Base-by-base conservation (phyloP, 768 basidiomycete genomes). In the Tremella mesenterica region DNA sequence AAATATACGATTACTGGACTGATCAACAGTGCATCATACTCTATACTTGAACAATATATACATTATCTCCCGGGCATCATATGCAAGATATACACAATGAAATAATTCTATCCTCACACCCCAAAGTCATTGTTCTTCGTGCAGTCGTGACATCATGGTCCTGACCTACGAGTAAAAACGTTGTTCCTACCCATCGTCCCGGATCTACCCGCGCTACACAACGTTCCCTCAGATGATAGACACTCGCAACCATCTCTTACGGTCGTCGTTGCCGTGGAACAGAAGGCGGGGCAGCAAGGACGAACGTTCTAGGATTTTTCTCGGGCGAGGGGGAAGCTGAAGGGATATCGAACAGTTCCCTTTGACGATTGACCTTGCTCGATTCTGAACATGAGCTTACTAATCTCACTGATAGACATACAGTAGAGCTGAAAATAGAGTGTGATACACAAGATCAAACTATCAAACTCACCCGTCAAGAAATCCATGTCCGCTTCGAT, bases 401-500 rank as follows among this genome's bases (percentile, higher is more conserved):
- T 43, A n/a, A 26, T 12, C 38, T 13, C 4, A 7, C 21, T 23
- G 4, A 16, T 8, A 21, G 20, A 4, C 7, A 45, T 18, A 21
- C 44, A 45, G 14, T 45, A 5, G n/a, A 3, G 18, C 20, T 54
- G 39, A 50, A 34, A 52, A n/a, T 44, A 3, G 2, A 18, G 34
- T n/a, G 10, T 28, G 34, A 18, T 30, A 8, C 14, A 3, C 14
- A 21, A 7, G 3, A 13, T 5, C 48, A 33, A 13, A 21, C 18
- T 16, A 25, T 10, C 14, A 7, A n/a, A 60, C 65, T 56, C 44
- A 69, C 67, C 64, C 27, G 62, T 27, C 43, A 71, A 31, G 10
- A 48, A 39, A 21, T 69, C 61, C 39, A 71, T 65, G 49, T 73
- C 71, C 41, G 69, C 61, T 44, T 73, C 71, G 16, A 73, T 68